These are phyloP conservation scores for Pleurotus cornucopiae DNA, from an alignment of 768 basidiomycete genomes.

Conservation along the genomic window DNA sequence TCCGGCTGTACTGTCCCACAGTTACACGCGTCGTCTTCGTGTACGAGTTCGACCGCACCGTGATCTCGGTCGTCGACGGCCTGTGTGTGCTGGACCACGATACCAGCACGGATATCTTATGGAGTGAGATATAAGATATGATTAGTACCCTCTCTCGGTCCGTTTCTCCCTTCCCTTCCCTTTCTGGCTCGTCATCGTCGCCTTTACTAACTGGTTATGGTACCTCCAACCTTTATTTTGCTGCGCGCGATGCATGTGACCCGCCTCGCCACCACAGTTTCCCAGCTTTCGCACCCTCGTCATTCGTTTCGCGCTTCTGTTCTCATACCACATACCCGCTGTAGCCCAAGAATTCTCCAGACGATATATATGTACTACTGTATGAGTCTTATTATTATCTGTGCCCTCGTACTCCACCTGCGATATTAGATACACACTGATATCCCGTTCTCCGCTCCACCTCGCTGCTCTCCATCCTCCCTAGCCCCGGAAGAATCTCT, in stretches of 20 bases:
- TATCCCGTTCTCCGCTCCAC: too few relatives aligned
- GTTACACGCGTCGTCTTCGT: constrained; percentile 56
- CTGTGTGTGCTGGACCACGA: constrained; percentile 28
- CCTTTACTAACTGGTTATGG: background rate
- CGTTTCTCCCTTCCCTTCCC: background rate
- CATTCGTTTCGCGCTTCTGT: background rate
- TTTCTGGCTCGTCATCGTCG: background rate
- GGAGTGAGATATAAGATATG: constrained; percentile 26
- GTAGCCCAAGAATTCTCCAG: constrained; percentile 3
- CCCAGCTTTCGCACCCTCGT: background rate
- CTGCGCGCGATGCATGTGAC: background rate
- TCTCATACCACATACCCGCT: background rate
- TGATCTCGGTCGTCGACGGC: constrained; percentile 34
- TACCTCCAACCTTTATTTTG: background rate
- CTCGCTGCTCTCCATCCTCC: too few relatives aligned
- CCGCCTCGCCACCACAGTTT: background rate
- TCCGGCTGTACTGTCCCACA: constrained; percentile 55
- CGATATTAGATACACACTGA: background rate
- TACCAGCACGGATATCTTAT: constrained; percentile 24
- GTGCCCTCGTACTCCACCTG: background rate
- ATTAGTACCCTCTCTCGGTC: background rate
- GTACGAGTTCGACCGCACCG: constrained; percentile 55
- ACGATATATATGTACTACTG: background rate
- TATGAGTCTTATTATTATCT: background rate
- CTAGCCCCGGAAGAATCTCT: too few relatives aligned